phyloP scores from a whole-genome alignment of 2,329 filamentous ascomycete species.

The Delphinella strobiligena region DNA sequence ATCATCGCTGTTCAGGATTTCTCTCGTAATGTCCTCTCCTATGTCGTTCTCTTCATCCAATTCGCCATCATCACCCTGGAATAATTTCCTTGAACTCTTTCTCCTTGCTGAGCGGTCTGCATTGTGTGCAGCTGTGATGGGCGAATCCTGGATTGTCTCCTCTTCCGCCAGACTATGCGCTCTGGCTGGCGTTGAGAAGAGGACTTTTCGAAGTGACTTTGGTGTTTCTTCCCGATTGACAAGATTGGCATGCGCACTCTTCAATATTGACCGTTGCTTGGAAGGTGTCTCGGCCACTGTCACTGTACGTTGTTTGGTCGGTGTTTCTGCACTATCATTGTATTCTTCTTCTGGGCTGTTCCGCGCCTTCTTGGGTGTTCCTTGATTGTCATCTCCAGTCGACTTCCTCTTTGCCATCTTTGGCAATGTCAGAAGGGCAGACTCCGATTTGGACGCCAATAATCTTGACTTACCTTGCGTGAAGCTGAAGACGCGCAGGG shows the following conservation, averaged over 20 bases:
- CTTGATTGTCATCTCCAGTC: background rate
- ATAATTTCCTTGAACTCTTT: slow-evolving; percentile 68
- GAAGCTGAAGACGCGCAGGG: background rate
- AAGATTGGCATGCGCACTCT: slow-evolving; percentile 17
- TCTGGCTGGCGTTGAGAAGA: slow-evolving; percentile 34
- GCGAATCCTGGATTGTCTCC: slow-evolving; percentile 30
- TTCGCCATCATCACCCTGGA: slow-evolving; percentile 57
- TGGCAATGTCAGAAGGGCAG: background rate
- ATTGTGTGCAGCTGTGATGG: slow-evolving; percentile 53
- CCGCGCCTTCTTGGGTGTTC: slow-evolving; percentile 6
- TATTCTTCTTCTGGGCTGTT: background rate
- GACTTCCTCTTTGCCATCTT: slow-evolving; percentile 9
- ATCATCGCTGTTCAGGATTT: slow-evolving; percentile 46
- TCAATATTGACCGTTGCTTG: slow-evolving; percentile 21
- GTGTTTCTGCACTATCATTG: slow-evolving; percentile 4
- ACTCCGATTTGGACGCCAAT: too few relatives aligned
- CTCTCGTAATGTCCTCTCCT: slow-evolving; percentile 53
- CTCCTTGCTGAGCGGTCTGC: slow-evolving; percentile 76
- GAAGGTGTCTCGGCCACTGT: slow-evolving; percentile 18
- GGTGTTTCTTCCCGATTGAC: slow-evolving; percentile 24
- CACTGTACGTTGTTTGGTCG: slow-evolving; percentile 6
- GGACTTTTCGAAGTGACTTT: slow-evolving; percentile 31
- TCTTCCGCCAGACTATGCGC: slow-evolving; percentile 18
- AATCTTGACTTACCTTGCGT: background rate
- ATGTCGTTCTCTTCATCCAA: slow-evolving; percentile 53